Base-by-base conservation (phyloP, 2,329 filamentous ascomycete genomes). In the Monosporascus sp. region DNA sequence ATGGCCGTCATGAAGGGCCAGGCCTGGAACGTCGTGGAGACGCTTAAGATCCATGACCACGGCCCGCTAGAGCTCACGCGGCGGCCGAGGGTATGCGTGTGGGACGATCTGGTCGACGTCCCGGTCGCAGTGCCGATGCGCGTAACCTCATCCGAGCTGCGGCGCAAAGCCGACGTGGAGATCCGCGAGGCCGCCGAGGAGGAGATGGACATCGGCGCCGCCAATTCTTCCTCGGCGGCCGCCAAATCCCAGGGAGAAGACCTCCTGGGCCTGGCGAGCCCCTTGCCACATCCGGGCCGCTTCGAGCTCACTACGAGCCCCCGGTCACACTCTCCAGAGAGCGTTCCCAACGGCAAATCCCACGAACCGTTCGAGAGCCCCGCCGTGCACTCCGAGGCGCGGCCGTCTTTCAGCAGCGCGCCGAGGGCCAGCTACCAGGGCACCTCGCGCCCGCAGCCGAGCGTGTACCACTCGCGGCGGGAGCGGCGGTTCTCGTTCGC, bases 1-100 rank as follows among this genome's bases (percentile, higher is more conserved):
- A 95, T 99, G 57, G 93, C 94, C 1, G 94, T 99, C 55, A 96
- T 99, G 91, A 99, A 99, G 72, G 94, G 94, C 11, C 94, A 99
- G 68, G 94, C 94, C 1, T 99, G 94, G 91, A 99, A 99, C 68
- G 94, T 99, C 0, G 94, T 99, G 5, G 94, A 99, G 74, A 97
- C 94, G 0, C 79, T 99, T 56, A 99, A 99, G 70, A 89, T 89
- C 19, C 78, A 84, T 1, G 94, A 97, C 65, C 93, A 97, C 66
- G 94, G 94, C 0, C 94, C 94, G 0, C 77, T 99, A 19, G 94
- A 97, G 72, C 81, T 99, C 51, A 97, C 94, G 5, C 82, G 94
- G 58, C 82, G 94, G 60, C 88, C 91, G 48, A 86, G 93, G 63
- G 93, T 99, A 19, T 96, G 91, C 64, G 93, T 99, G 14, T 99